phyloP scores from a whole-genome alignment of 1,284 basidiomycete species.

The Cryptococcus sp. region DNA sequence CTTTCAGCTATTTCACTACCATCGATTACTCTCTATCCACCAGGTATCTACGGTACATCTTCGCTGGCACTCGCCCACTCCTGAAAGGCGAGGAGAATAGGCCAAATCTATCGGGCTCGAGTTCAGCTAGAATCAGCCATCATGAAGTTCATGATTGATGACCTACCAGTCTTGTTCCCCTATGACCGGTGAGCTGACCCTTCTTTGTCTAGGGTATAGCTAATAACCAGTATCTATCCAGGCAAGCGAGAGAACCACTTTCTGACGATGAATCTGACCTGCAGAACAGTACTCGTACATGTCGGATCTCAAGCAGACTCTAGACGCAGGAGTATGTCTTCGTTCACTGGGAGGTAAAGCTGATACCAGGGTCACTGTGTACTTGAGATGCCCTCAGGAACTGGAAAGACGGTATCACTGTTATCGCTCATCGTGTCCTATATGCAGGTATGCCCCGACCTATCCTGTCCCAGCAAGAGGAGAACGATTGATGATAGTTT shows the following conservation, averaged over 20 bases:
- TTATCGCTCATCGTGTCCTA: slow-evolving; percentile 96
- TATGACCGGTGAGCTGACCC: slow-evolving; percentile 62
- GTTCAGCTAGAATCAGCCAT: slow-evolving; percentile 9
- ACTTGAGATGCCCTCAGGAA: slow-evolving; percentile 99
- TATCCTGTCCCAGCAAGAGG: background rate
- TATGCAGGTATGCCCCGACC: slow-evolving; percentile 65
- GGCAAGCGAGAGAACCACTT: slow-evolving; percentile 10
- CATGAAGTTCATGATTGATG: slow-evolving; percentile 97
- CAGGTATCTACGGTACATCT: too few relatives aligned
- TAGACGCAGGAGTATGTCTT: slow-evolving; percentile 69
- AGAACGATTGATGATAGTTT: slow-evolving; percentile 56
- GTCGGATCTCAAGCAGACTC: slow-evolving; percentile 94
- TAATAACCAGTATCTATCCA: slow-evolving; percentile 29
- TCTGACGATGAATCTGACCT: slow-evolving; percentile 5
- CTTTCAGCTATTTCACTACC: background rate
- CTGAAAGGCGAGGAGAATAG: too few relatives aligned
- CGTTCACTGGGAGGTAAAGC: slow-evolving; percentile 2
- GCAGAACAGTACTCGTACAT: slow-evolving; percentile 98
- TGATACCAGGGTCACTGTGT: slow-evolving; percentile 85
- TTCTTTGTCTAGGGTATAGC: slow-evolving; percentile 1
- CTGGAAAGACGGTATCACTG: slow-evolving; percentile 96
- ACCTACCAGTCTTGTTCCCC: slow-evolving; percentile 83
- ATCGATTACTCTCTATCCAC: background rate
- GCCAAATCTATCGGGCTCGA: too few relatives aligned
- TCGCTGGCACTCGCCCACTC: too few relatives aligned